A percentile compares a stretch with the other conserved stretches of the same genome.
phyloP scores from a whole-genome alignment of 306 rosid genomes.

The Castanea sativa region DNA sequence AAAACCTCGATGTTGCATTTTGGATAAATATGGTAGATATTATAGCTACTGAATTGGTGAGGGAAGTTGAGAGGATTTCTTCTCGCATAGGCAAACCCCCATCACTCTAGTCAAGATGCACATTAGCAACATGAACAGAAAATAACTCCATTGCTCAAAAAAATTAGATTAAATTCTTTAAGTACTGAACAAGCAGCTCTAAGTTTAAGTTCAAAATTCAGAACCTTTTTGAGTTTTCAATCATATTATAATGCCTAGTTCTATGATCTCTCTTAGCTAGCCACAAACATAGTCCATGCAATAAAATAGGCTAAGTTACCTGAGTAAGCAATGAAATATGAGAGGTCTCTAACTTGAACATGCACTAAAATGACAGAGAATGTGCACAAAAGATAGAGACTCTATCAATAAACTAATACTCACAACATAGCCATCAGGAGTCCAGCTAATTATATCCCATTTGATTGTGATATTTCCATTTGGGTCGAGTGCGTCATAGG shows the following conservation, averaged over 20 bases:
- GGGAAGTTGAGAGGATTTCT: not conserved
- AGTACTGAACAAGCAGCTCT: not conserved
- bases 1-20: not conserved
- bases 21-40: not conserved
- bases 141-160: not conserved
- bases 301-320: not conserved
- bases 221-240: not conserved
- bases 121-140: not conserved
- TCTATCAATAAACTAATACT: constrained; percentile 22
- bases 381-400: not conserved
- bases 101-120: not conserved
- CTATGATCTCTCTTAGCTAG: not conserved
- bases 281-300: not conserved
- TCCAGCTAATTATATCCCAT: constrained; percentile 79
- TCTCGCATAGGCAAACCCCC: not conserved
- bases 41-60: not conserved
- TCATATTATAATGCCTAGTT: not conserved
- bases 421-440: constrained; percentile 77
- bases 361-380: not conserved
- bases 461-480: constrained; percentile 70
- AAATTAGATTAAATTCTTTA: not conserved
- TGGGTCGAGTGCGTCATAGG: constrained; percentile 87
- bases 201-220: not conserved
- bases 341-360: not conserved
- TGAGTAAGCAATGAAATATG: not conserved